Evolutionary conservation across 208 protist species (phyloP), one percentile per base, ranked within the genome.

Genomic region (Sergeia podlipaevii): DNA sequence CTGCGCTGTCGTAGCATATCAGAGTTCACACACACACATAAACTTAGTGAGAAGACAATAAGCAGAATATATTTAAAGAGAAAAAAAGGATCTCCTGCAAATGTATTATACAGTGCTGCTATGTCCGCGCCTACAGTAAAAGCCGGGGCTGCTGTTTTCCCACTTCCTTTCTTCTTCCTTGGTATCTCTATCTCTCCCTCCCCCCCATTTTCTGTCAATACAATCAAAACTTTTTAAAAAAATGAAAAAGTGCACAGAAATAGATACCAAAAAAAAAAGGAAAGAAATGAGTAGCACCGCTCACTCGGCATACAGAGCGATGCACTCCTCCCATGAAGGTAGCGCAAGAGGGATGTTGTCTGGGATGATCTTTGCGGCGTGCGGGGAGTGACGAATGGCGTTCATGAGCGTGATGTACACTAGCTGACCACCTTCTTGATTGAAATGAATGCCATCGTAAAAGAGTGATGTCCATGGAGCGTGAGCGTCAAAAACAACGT

Each of bases 401-500:
- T 69, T 38, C 26, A 27, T 26, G 20, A 77, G 58, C 7, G 62
- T 53, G n/a, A 45, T 54, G 48, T 70, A 76, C 36, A 76, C 13
- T 3, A 68, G 7, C 41, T n/a, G 24, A 29, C 54, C 62, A 24
- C 60, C 74, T 0, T 17, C 55, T 13, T 63, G 63, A 44, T 61
- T 70, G 43, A 76, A 59, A 43, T 80, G 65, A 3, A 76, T 45
- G 20, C 66, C 74, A 32, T 76, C 67, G n/a, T 11, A 23, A 17
- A 52, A 52, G n/a, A 52, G 26, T 11, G 15, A 13, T 13, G 46
- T 52, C 46, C 46, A 52, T 28, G 46, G 46, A 11, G 46, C 15
- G 24, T 21, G 10, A 8, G 46, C n/a, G 24, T 52, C 24, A 28
- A 36, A 43, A 5, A 43, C 10, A 5, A 43, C 26, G 11, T 43